phyloP scores from a whole-genome alignment of 108 stramenopile genomes.

The Cylindrotheca fusiformis region DNA sequence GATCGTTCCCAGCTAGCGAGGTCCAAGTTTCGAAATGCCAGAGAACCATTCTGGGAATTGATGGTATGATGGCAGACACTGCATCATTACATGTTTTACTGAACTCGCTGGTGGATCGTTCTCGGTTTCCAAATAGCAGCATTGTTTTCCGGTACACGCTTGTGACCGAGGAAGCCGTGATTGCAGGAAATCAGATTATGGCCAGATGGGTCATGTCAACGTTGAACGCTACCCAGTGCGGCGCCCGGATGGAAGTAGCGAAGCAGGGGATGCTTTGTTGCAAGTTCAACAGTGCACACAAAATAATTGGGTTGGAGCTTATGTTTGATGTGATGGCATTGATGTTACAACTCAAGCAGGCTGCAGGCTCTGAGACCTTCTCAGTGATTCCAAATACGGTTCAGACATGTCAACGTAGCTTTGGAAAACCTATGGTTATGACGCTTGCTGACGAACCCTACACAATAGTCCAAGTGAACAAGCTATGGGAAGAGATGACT shows the following conservation, averaged over 20 bases:
- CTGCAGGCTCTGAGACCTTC: slow-evolving; percentile 79
- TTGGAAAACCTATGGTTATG: slow-evolving; percentile 86
- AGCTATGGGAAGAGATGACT: slow-evolving; percentile 87
- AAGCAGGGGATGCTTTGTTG: slow-evolving; percentile 94
- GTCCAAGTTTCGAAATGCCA: slow-evolving; percentile 90
- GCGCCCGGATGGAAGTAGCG: slow-evolving; percentile 77
- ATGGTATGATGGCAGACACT: slow-evolving; percentile 93
- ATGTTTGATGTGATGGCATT: slow-evolving; percentile 98
- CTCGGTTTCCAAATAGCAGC: slow-evolving; percentile 60
- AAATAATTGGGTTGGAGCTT: slow-evolving; percentile 83
- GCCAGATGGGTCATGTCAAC: slow-evolving; percentile 92
- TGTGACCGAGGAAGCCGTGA: slow-evolving; percentile 85
- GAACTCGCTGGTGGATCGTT: slow-evolving; percentile 77
- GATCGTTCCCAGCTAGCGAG: slow-evolving; percentile 90
- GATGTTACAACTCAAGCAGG: slow-evolving; percentile 96
- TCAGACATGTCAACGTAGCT: slow-evolving; percentile 76
- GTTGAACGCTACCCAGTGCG: slow-evolving; percentile 81
- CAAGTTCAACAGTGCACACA: slow-evolving; percentile 87
- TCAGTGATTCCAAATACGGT: slow-evolving; percentile 86
- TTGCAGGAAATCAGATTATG: slow-evolving; percentile 91
- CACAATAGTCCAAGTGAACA: slow-evolving; percentile 87
- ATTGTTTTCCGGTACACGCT: slow-evolving; percentile 88
- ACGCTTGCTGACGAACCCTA: slow-evolving; percentile 80
- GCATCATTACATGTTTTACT: slow-evolving; percentile 84
- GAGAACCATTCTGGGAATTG: slow-evolving; percentile 89